Evolutionary conservation across 2,329 filamentous ascomycete species (phyloP), one percentile per base, ranked within the genome.

Genomic region (Daldinia sp.): DNA sequence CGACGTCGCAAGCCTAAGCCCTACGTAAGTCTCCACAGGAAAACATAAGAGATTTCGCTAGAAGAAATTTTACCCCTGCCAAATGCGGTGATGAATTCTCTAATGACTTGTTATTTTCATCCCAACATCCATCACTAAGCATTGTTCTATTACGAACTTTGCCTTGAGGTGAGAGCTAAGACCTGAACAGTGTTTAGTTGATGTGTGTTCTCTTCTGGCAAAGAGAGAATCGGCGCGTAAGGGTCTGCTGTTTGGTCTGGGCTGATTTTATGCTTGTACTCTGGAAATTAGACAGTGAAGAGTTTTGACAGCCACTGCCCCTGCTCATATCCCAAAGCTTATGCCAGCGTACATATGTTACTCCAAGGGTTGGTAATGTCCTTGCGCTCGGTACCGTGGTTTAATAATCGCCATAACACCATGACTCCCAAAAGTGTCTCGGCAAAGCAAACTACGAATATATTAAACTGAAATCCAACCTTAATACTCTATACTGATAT

Each of bases 281-380:
- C 30, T 54, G 34, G 41, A 35, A 25, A 34, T 55, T 37, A 53
- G 37, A 25, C 11, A 49, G 37, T 45, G 43, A 27, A 25, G 50
- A 37, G 32, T 41, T 53, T 29, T 37, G 25, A 52, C 37, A 29
- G 30, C 29, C 15, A 15, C 19, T 6, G 58, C 25, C 39, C 39
- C 39, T 35, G 47, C 27, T 41, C 25, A 25, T 45, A 34, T 39
- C 19, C 37, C 37, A 11, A 41, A 11, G 37, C 37, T 41, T 41
- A 41, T 53, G 45, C 49, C 19, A 34, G n/a, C 50, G 35, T 47
- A n/a, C 32, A 23, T 43, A 25, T 7, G 34, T 23, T 41, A 53
- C 25, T 47, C 23, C 13, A 51, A 30, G 53, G 35, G 19, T 39
- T 13, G 9, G 23, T n/a, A 27, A 27, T 15, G 21, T 27, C 37